Evolutionary conservation across 768 basidiomycete species (phyloP).

Genomic region (Mrakia frigida): DNA sequence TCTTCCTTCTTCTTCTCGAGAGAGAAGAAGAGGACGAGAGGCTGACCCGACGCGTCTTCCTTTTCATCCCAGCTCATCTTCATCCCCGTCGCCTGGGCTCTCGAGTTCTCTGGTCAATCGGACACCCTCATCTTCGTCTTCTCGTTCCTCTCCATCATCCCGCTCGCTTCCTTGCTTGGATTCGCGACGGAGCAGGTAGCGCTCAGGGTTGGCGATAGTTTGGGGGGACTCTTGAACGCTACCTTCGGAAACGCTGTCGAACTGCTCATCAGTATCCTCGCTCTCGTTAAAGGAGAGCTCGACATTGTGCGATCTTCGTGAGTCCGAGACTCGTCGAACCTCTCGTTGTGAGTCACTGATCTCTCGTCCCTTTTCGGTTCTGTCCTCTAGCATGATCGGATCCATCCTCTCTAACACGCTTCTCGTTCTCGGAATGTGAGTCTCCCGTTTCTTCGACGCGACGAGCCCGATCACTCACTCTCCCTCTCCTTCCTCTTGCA

Average conservation of each 20-base stretch:
- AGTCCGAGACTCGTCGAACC: neutral
- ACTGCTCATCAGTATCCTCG: conserved; percentile 31
- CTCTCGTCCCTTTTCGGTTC: neutral
- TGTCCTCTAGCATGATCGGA: conserved; percentile 24
- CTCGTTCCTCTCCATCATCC: conserved; percentile 31
- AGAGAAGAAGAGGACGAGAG: neutral
- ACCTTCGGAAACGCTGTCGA: conserved; percentile 33
- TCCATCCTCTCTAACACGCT: conserved; percentile 31
- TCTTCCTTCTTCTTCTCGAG: too few relatives aligned
- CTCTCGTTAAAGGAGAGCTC: conserved; percentile 29
- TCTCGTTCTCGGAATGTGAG: conserved; percentile 31
- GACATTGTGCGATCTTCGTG: conserved; percentile 28
- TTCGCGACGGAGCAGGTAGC: conserved; percentile 32
- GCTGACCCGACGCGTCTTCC: neutral
- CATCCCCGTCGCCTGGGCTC: conserved; percentile 31
- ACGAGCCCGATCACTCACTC: too few relatives aligned
- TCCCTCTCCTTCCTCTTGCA: too few relatives aligned
- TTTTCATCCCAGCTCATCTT: conserved; percentile 12
- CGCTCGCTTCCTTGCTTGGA: conserved; percentile 29
- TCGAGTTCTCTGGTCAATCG: conserved; percentile 21
- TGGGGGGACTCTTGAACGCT: conserved; percentile 28
- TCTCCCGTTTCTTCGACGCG: too few relatives aligned
- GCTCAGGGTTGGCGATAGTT: conserved; percentile 24
- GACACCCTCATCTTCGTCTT: conserved; percentile 30
- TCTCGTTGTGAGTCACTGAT: neutral